phyloP scores from a whole-genome alignment of 75 land plant genomes.

The Gnetum montanum region DNA sequence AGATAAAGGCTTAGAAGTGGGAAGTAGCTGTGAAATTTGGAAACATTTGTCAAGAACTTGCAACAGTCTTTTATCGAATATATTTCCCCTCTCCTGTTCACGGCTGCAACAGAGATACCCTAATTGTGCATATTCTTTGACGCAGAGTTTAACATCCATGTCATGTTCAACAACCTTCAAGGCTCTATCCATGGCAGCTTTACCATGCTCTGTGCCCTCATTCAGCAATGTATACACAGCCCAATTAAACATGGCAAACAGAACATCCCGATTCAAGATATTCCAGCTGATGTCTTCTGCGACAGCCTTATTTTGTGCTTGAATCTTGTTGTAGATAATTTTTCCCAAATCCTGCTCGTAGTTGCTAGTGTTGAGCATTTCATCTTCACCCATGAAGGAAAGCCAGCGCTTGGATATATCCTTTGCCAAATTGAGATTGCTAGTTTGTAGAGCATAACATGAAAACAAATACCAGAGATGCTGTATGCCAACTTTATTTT shows the following conservation, averaged over 20 bases:
- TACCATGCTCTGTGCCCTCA: slow-evolving; percentile 32
- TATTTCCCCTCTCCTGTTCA: slow-evolving; percentile 2
- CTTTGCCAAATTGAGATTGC: slow-evolving; percentile 14
- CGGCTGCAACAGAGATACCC: slow-evolving; percentile 6
- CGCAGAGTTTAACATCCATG: slow-evolving; percentile 38
- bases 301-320: slow-evolving; percentile 1
- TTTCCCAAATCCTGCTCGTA: slow-evolving; percentile 2
- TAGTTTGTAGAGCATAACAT: slow-evolving; percentile 29
- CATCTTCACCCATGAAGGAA: slow-evolving; percentile 4
- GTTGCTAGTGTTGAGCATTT: not conserved
- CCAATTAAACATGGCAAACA: slow-evolving; percentile 62
- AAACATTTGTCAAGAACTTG: slow-evolving; percentile 33
- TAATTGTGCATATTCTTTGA: slow-evolving; percentile 46
- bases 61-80: slow-evolving; percentile 1
- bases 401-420: slow-evolving; percentile 38
- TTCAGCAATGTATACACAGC: slow-evolving; percentile 38
- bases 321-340: not conserved
- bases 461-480: slow-evolving; percentile 80
- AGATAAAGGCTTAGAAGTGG: slow-evolving; percentile 29
- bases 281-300: not conserved
- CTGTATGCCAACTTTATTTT: slow-evolving; percentile 48
- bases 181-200: slow-evolving; percentile 34
- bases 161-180: slow-evolving; percentile 27
- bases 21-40: slow-evolving; percentile 12
- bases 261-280: slow-evolving; percentile 20